Percentiles rank a stretch among this genome's conserved stretches.
These are phyloP conservation scores for Alternaria triticina DNA, from an alignment of 2,329 filamentous ascomycete species.

Conservation along the genomic window DNA sequence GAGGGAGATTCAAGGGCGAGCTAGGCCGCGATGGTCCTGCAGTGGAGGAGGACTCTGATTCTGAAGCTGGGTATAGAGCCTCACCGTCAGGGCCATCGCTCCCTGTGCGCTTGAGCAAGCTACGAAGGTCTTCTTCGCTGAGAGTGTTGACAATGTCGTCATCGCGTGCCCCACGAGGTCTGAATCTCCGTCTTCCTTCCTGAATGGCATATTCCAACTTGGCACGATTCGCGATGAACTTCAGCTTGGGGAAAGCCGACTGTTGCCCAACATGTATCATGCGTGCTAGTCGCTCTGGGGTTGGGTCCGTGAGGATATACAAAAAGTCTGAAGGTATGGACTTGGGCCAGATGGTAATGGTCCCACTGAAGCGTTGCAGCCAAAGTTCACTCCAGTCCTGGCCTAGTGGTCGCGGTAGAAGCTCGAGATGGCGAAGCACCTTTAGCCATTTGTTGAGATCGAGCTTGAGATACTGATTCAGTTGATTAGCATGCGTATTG, in stretches of 20 bases:
- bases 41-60: slow-evolving; percentile 40
- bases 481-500: not conserved
- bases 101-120: slow-evolving; percentile 45
- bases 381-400: slow-evolving; percentile 98
- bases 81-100: slow-evolving; percentile 20
- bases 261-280: slow-evolving; percentile 94
- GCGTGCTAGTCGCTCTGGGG: slow-evolving; percentile 72
- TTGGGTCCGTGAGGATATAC: slow-evolving; percentile 85
- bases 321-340: slow-evolving; percentile 78
- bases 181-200: slow-evolving; percentile 58
- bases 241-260: slow-evolving; percentile 86
- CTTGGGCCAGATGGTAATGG: slow-evolving; percentile 95
- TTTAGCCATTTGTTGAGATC: slow-evolving; percentile 98
- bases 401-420: slow-evolving; percentile 85
- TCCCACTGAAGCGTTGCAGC: slow-evolving; percentile 93
- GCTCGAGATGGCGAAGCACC: slow-evolving; percentile 88
- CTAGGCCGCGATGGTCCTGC: slow-evolving; percentile 31
- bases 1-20: slow-evolving; percentile 35
- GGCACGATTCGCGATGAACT: slow-evolving; percentile 87
- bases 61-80: slow-evolving; percentile 27
- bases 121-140: slow-evolving; percentile 55
- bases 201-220: slow-evolving; percentile 76
- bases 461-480: slow-evolving; percentile 77
- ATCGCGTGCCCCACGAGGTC: slow-evolving; percentile 38
- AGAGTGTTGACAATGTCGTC: slow-evolving; percentile 48